A percentile compares a stretch with the other conserved stretches of the same genome.
These are phyloP conservation scores for Ophiostoma sp. DNA, from an alignment of 2,329 filamentous ascomycete genomes.

Conservation along the genomic window DNA sequence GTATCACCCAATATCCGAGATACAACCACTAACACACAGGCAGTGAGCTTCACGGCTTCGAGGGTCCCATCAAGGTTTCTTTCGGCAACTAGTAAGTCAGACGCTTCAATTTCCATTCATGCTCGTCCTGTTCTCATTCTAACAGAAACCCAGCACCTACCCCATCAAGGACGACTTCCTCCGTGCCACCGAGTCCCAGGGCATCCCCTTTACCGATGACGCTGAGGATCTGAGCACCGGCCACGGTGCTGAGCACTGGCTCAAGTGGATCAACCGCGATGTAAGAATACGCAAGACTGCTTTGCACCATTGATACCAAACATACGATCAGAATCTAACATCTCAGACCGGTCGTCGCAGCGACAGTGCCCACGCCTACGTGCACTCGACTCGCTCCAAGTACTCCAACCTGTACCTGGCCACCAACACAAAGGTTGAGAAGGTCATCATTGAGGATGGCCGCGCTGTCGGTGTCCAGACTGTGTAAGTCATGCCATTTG, in stretches of 20 bases:
- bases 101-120: not conserved
- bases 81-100: constrained; percentile 59
- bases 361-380: constrained; percentile 71
- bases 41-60: constrained; percentile 65
- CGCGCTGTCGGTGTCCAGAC: constrained; percentile 66
- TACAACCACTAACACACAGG: not conserved
- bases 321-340: not conserved
- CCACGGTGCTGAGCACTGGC: constrained; percentile 72
- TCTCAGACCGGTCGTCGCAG: constrained; percentile 61
- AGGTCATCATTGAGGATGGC: constrained; percentile 67
- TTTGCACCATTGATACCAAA: not conserved
- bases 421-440: constrained; percentile 72
- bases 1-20: not conserved
- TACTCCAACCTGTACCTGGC: constrained; percentile 66
- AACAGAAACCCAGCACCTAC: constrained; percentile 46
- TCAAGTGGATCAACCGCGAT: constrained; percentile 58
- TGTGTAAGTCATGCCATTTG: constrained; percentile 35
- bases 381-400: constrained; percentile 67
- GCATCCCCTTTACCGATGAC: constrained; percentile 70
- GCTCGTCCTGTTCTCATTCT: not conserved
- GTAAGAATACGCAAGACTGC: not conserved
- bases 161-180: constrained; percentile 79
- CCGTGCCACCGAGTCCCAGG: constrained; percentile 64
- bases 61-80: constrained; percentile 76
- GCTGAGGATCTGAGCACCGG: constrained; percentile 65